Evolutionary conservation across 208 protist genomes (phyloP), one percentile per base, ranked within the genome.

Genomic region (Leishmania tarentolae): DNA sequence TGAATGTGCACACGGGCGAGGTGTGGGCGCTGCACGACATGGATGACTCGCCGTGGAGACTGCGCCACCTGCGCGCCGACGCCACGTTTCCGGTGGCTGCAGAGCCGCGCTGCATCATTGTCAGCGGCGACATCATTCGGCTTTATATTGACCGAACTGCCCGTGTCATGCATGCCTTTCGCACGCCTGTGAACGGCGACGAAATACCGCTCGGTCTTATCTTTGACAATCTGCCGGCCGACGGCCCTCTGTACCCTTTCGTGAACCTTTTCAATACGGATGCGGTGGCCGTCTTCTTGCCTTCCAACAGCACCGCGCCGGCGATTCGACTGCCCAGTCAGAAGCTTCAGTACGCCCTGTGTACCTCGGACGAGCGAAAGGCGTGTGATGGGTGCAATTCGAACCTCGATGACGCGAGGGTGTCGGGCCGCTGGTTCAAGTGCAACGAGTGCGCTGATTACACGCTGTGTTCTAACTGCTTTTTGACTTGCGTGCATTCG

Each of bases 381-480:
- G 87, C 83, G 76, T 98, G 93, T 82, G 92, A 96, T 79, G 90
- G 90, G 40, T 98, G 93, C 86, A 83, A 87, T 21, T 75, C 86
- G 17, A 88, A 89, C 56, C 86, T 95, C 75, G 50, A 83, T 28
- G 92, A 96, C 74, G 84, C 87, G 40, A 71, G 79, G 63, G 83
- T 94, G 28, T 78, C 83, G 5, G 80, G 83, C 24, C 78, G 75
- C n/a, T 95, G 93, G 91, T 98, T 93, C 90, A 95, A 95, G 86
- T 98, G 95, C 85, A 97, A 97, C 79, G 92, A 96, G 80, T 98
- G 95, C 76, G 92, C 87, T 21, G 92, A 98, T 87, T 98, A 97
- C 85, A 87, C 89, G 65, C 87, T 98, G 37, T 98, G 95, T 83
- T 83, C 84, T 65, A 86, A 77, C 56, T 98, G 95, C 86, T 98